These are phyloP conservation scores for Rhizopus delemar DNA, from an alignment of 371 early-diverging fungal species.

Conservation along the genomic window DNA sequence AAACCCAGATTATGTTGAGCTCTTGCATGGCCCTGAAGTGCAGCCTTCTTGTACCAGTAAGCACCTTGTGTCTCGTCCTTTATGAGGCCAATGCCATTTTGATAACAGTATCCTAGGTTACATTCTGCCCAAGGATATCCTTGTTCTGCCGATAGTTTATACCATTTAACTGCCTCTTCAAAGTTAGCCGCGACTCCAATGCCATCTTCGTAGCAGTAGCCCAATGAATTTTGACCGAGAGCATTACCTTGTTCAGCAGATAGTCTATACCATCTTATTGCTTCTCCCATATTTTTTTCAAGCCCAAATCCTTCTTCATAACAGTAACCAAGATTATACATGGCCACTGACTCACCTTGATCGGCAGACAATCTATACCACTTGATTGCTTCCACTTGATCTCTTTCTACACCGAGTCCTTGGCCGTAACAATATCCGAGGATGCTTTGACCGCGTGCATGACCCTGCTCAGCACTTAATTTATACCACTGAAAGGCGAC, in stretches of 20 bases:
- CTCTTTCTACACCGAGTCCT: slow-evolving; percentile 85
- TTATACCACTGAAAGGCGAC: slow-evolving; percentile 83
- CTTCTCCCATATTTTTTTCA: slow-evolving; percentile 37
- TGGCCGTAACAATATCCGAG: slow-evolving; percentile 42
- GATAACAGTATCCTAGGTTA: slow-evolving; percentile 88
- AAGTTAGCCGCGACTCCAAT: no score
- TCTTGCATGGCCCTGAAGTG: slow-evolving; percentile 79
- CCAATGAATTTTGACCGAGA: slow-evolving; percentile 50
- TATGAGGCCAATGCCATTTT: slow-evolving; percentile 83
- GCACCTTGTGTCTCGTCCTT: slow-evolving; percentile 82
- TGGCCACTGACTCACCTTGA: slow-evolving; percentile 77
- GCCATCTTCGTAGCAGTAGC: no score
- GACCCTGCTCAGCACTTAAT: slow-evolving; percentile 86
- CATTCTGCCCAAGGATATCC: slow-evolving; percentile 66
- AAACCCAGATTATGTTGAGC: slow-evolving; percentile 81
- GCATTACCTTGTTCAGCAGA: slow-evolving; percentile 74
- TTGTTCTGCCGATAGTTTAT: slow-evolving; percentile 68
- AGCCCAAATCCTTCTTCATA: slow-evolving; percentile 78
- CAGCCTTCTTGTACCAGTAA: slow-evolving; percentile 90
- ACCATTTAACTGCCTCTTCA: slow-evolving; percentile 44
- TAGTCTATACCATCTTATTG: slow-evolving; percentile 52
- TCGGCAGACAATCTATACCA: slow-evolving; percentile 91
- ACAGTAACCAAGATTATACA: slow-evolving; percentile 77
- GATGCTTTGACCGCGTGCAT: slow-evolving; percentile 58
- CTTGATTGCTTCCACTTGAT: slow-evolving; percentile 76